Evolutionary conservation across 2,329 filamentous ascomycete genomes (phyloP).

Genomic region (Penicillium verrucosum): DNA sequence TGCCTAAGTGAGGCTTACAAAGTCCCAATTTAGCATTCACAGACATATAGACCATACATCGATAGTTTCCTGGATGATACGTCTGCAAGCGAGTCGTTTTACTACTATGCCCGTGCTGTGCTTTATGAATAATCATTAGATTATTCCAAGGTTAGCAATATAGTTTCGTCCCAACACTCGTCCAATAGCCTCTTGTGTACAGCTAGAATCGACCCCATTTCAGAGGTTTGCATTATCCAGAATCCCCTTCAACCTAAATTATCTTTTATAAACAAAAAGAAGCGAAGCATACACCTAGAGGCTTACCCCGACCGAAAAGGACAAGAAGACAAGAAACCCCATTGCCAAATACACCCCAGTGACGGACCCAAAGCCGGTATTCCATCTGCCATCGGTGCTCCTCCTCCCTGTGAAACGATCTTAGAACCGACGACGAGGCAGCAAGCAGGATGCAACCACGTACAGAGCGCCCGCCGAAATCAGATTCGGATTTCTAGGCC

Average conservation of each 20-base stretch:
- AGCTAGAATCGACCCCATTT: not conserved
- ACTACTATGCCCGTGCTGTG: not conserved
- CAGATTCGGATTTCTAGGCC: not conserved
- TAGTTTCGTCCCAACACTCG: not conserved
- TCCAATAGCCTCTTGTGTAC: not conserved
- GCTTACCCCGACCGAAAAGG: not conserved
- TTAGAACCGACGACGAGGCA: not conserved
- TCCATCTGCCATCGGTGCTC: not conserved
- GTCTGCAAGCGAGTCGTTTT: no score
- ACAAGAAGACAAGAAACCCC: not conserved
- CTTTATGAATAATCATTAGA: not conserved
- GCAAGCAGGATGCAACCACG: not conserved
- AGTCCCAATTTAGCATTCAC: no score
- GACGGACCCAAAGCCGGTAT: not conserved
- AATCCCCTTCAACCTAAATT: not conserved
- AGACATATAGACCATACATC: no score
- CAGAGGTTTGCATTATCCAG: not conserved
- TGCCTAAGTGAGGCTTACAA: no score
- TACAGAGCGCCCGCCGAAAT: not conserved
- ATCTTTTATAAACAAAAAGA: not conserved
- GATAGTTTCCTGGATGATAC: no score
- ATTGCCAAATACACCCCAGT: not conserved
- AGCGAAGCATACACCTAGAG: not conserved
- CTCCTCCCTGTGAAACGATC: not conserved
- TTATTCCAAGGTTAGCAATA: not conserved